A percentile compares a stretch with the other conserved stretches of the same genome.
Conservation (phyloP, 2,329 filamentous ascomycete species). For the Cadophora luteo-olivacea region DNA sequence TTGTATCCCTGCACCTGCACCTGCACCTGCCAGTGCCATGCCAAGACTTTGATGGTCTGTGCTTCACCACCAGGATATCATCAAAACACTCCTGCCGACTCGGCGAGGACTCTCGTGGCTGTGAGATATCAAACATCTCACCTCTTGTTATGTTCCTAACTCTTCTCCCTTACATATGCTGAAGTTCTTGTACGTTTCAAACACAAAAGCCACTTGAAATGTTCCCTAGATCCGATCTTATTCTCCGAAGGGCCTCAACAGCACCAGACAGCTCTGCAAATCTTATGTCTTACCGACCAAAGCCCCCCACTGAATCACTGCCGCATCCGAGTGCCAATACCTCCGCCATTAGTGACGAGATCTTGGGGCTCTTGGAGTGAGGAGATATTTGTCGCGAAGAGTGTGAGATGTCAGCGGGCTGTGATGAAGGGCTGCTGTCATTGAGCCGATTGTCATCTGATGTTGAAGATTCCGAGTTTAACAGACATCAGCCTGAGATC, state of each 20-base stretch:
- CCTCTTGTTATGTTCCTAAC: slow-evolving; percentile 8
- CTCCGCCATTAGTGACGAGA: background rate
- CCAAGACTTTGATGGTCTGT: background rate
- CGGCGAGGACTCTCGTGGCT: slow-evolving; percentile 1
- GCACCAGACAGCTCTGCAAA: no score
- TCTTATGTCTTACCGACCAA: no score
- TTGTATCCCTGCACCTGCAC: no score
- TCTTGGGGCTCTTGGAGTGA: slow-evolving; percentile 2
- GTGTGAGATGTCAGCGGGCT: slow-evolving; percentile 5
- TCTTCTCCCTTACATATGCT: slow-evolving; percentile 2
- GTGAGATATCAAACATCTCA: slow-evolving; percentile 8
- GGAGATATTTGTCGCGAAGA: background rate
- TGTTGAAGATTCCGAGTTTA: background rate
- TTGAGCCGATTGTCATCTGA: slow-evolving; percentile 4
- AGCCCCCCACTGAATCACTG: background rate
- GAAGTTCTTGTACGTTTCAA: slow-evolving; percentile 5
- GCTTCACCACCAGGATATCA: background rate
- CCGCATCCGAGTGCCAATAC: slow-evolving; percentile 7
- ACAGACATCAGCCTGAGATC: slow-evolving; percentile 1
- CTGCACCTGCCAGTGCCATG: background rate
- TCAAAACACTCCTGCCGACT: slow-evolving; percentile 2
- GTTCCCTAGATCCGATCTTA: background rate
- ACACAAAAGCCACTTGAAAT: slow-evolving; percentile 11
- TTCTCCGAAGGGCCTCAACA: background rate
- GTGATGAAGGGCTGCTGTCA: slow-evolving; percentile 2